A percentile compares a stretch with the other conserved stretches of the same genome.
Conservation (phyloP, 352 stramenopile species). For the Globisporangium splendens region DNA sequence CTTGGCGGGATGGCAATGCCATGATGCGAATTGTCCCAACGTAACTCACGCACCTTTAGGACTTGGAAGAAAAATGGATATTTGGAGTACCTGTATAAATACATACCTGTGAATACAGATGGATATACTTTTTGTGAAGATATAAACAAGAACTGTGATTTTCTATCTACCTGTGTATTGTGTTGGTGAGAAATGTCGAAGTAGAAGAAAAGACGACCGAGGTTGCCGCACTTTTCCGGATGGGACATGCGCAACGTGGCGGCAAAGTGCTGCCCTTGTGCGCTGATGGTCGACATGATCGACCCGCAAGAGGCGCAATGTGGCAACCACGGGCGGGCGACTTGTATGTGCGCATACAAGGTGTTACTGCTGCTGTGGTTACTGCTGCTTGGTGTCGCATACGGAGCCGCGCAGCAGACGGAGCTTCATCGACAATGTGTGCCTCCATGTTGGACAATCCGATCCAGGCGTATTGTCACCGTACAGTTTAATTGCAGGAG, state of each 20-base stretch:
- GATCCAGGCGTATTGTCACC: too few relatives aligned
- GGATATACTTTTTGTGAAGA: too few relatives aligned
- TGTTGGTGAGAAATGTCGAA: conserved; percentile 4
- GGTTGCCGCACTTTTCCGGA: neutral
- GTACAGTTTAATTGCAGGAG: too few relatives aligned
- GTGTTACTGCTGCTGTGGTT: neutral
- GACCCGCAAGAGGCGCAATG: too few relatives aligned
- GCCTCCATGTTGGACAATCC: too few relatives aligned
- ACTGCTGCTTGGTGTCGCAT: neutral
- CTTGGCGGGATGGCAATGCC: neutral
- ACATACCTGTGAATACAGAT: neutral
- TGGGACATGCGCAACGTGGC: conserved; percentile 6
- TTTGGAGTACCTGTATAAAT: neutral
- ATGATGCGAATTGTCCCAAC: conserved; percentile 3
- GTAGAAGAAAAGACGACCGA: neutral
- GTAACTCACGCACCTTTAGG: conserved; percentile 2
- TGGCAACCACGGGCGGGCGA: too few relatives aligned
- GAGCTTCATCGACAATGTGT: too few relatives aligned
- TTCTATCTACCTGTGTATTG: neutral
- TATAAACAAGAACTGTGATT: neutral
- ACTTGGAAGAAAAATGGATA: neutral
- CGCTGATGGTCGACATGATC: too few relatives aligned
- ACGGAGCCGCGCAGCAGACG: too few relatives aligned
- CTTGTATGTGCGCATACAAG: too few relatives aligned
- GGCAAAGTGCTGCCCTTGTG: neutral